phyloP scores from a whole-genome alignment of 2,329 filamentous ascomycete genomes.

The Hymenoscyphus albidus region DNA sequence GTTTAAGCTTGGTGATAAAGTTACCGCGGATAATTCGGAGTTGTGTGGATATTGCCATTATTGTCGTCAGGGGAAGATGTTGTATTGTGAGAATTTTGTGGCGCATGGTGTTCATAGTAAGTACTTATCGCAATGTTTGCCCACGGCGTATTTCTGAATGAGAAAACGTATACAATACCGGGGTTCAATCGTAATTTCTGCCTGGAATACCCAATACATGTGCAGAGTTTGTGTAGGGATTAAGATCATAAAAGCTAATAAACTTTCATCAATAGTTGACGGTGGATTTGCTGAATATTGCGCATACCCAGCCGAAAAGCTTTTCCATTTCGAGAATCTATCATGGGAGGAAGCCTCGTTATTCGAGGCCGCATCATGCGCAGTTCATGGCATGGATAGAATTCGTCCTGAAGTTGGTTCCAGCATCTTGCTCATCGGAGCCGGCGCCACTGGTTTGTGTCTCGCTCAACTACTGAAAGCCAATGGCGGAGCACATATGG shows the following conservation, averaged over 20 bases:
- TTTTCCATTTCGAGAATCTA: slow-evolving; percentile 20
- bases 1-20: slow-evolving; percentile 21
- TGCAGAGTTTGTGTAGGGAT: not conserved
- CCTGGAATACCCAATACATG: no score
- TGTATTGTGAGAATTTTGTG: slow-evolving; percentile 23
- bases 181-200: no score
- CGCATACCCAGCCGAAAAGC: slow-evolving; percentile 20
- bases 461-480: slow-evolving; percentile 20
- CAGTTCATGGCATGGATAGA: slow-evolving; percentile 21
- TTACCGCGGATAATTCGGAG: slow-evolving; percentile 21
- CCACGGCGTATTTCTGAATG: not conserved
- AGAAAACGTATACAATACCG: no score
- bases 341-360: slow-evolving; percentile 20
- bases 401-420: slow-evolving; percentile 23
- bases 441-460: slow-evolving; percentile 18
- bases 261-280: slow-evolving; percentile 11
- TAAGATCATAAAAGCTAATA: not conserved
- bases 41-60: slow-evolving; percentile 22
- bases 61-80: slow-evolving; percentile 21
- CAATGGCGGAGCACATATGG: slow-evolving; percentile 20
- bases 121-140: not conserved
- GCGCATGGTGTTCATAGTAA: slow-evolving; percentile 23
- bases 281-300: slow-evolving; percentile 20
- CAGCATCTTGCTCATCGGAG: slow-evolving; percentile 20
- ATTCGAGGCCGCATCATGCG: slow-evolving; percentile 20